Percentiles rank a stretch among this genome's conserved stretches.
phyloP scores from a whole-genome alignment of 495 filamentous ascomycete species.

The Venustampulla echinocandica region DNA sequence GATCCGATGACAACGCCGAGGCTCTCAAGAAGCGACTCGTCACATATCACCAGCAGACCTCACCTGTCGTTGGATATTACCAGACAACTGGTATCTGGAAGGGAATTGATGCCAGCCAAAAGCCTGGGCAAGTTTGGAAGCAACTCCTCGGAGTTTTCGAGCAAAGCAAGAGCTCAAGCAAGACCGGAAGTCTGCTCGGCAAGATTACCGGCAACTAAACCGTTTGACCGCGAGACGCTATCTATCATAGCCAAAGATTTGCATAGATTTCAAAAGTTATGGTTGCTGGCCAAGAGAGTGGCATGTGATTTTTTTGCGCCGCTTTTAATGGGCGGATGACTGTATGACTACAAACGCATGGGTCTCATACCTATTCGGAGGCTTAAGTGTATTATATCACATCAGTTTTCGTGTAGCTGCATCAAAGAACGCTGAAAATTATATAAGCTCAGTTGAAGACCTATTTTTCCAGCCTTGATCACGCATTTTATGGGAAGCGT shows the following conservation, averaged over 20 bases:
- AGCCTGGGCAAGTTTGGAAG: constrained; percentile 93
- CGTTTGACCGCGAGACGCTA: not conserved
- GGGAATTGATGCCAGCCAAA: constrained; percentile 91
- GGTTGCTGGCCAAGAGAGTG: constrained; percentile 2
- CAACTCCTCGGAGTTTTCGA: constrained; percentile 75
- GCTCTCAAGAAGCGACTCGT: constrained; percentile 88
- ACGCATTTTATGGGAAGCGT: too few relatives aligned
- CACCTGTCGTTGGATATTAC: constrained; percentile 91
- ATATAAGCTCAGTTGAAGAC: too few relatives aligned
- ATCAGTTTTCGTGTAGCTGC: constrained; percentile 12
- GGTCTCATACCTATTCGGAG: constrained; percentile 8
- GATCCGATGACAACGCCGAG: constrained; percentile 95
- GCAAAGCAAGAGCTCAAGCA: constrained; percentile 39
- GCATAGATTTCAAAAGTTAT: constrained; percentile 22
- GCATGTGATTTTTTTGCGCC: constrained; percentile 7
- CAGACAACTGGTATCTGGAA: constrained; percentile 95
- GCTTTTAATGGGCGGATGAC: constrained; percentile 10
- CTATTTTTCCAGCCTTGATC: too few relatives aligned
- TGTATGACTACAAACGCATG: constrained; percentile 21
- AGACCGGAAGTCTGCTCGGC: constrained; percentile 36
- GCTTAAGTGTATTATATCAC: constrained; percentile 11
- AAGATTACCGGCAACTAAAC: constrained; percentile 33
- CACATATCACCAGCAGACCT: constrained; percentile 91
- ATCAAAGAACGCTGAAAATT: too few relatives aligned
- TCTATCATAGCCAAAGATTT: constrained; percentile 11